Evolutionary conservation across 352 stramenopile species (phyloP).

Genomic region (Globisporangium yorkense): DNA sequence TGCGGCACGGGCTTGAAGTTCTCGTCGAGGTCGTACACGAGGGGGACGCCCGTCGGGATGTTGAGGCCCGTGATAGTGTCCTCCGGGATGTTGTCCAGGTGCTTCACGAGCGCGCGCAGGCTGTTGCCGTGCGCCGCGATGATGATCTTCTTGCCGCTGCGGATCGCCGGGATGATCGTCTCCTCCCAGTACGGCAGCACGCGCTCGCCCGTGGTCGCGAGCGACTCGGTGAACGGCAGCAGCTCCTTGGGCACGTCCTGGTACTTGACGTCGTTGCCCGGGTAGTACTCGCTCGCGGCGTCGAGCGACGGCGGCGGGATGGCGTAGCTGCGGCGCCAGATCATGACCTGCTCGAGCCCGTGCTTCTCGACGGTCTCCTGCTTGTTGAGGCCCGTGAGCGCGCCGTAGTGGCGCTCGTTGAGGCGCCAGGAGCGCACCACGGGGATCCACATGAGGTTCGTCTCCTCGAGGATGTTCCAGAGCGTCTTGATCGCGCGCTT

Average conservation of each 20-base stretch:
- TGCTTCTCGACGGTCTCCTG: constrained; percentile 98
- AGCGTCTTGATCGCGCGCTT: constrained; percentile 98
- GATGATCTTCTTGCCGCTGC: constrained; percentile 94
- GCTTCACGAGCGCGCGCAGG: constrained; percentile 97
- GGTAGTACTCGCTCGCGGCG: constrained; percentile 86
- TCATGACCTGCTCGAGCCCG: constrained; percentile 96
- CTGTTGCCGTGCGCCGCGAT: constrained; percentile 98
- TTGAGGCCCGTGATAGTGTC: constrained; percentile 97
- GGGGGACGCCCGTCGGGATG: constrained; percentile 94
- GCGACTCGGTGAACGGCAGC: constrained; percentile 92
- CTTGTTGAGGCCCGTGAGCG: constrained; percentile 98
- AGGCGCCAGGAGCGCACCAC: constrained; percentile 92
- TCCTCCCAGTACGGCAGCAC: constrained; percentile 96
- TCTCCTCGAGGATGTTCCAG: constrained; percentile 96
- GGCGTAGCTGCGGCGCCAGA: constrained; percentile 97
- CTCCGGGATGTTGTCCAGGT: constrained; percentile 97
- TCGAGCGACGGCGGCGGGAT: constrained; percentile 92
- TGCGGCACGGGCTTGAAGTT: constrained; percentile 95
- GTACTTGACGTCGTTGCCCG: constrained; percentile 91
- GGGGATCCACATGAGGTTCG: constrained; percentile 98
- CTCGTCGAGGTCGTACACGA: constrained; percentile 98
- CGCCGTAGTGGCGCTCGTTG: constrained; percentile 99
- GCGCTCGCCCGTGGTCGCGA: constrained; percentile 91
- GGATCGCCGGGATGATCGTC: constrained; percentile 93
- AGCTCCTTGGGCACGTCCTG: constrained; percentile 84